A percentile compares a stretch with the other conserved stretches of the same genome.
These are phyloP conservation scores for Mortierella sp. DNA, from an alignment of 371 early-diverging fungal species.

Conservation along the genomic window DNA sequence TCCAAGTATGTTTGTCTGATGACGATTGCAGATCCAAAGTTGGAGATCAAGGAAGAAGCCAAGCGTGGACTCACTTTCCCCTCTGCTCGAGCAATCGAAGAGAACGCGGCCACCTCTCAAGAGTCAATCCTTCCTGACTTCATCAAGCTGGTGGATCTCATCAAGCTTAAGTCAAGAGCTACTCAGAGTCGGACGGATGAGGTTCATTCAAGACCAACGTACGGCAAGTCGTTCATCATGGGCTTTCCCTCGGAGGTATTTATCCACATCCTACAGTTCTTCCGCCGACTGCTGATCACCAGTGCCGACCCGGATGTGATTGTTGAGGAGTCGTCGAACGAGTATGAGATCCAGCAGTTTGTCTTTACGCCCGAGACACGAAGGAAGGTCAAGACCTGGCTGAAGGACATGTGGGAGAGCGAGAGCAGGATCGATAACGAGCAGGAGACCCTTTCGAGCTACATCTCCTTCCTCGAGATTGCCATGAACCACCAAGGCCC, in stretches of 20 bases:
- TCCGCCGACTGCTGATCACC: constrained; percentile 70
- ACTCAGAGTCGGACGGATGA: constrained; percentile 12
- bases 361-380: constrained; percentile 63
- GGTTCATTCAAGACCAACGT: constrained; percentile 21
- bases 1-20: constrained; percentile 84
- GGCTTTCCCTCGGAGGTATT: constrained; percentile 73
- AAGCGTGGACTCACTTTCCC: constrained; percentile 63
- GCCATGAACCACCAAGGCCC: constrained; percentile 46
- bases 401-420: constrained; percentile 62
- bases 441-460: constrained; percentile 56
- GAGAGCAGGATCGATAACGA: constrained; percentile 52
- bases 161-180: constrained; percentile 43
- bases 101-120: constrained; percentile 8
- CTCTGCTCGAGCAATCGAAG: constrained; percentile 19
- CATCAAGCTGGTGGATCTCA: constrained; percentile 61
- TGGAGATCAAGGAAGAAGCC: constrained; percentile 85
- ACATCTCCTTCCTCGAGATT: constrained; percentile 56
- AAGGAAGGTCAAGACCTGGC: constrained; percentile 56
- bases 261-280: constrained; percentile 66
- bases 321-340: constrained; percentile 63
- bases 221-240: constrained; percentile 45
- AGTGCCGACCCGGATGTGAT: constrained; percentile 65
- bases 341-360: constrained; percentile 68
- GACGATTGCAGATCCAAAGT: constrained; percentile 77
- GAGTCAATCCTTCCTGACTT: constrained; percentile 64